These are phyloP conservation scores for Hydrangea macrophylla DNA, from an alignment of 148 eudicot species.

Conservation along the genomic window DNA sequence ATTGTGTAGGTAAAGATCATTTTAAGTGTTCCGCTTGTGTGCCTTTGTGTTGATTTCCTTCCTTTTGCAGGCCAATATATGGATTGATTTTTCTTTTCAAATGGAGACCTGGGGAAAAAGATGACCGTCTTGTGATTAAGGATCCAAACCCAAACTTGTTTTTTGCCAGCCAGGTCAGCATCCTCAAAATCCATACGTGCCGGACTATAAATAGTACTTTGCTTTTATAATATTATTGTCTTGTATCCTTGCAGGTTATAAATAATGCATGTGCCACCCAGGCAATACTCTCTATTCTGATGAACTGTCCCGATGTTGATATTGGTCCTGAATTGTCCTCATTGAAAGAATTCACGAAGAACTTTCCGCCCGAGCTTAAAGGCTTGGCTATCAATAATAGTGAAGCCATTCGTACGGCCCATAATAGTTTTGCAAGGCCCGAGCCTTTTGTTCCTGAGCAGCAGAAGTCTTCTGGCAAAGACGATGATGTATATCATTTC, in stretches of 20 bases:
- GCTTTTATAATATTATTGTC: not conserved
- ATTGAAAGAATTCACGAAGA: constrained; percentile 78
- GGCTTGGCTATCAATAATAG: constrained; percentile 98
- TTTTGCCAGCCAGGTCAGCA: constrained; percentile 91
- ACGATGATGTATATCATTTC: constrained; percentile 95
- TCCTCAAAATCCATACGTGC: not conserved
- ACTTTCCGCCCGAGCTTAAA: constrained; percentile 92
- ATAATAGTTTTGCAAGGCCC: constrained; percentile 95
- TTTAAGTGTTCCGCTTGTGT: too few relatives aligned
- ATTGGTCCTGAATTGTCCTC: constrained; percentile 84
- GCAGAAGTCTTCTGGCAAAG: constrained; percentile 87
- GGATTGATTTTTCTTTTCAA: constrained; percentile 93
- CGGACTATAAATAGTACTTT: not conserved
- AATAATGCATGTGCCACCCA: constrained; percentile 99
- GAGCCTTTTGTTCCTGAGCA: constrained; percentile 95
- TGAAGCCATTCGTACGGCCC: constrained; percentile 93
- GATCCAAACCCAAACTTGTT: constrained; percentile 95
- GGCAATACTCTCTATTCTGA: constrained; percentile 93
- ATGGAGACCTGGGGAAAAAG: constrained; percentile 96
- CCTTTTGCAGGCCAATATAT: constrained; percentile 82
- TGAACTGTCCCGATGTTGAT: constrained; percentile 90
- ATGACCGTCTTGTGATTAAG: constrained; percentile 72
- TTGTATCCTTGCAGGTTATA: constrained; percentile 55
- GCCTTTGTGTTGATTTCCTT: not conserved
- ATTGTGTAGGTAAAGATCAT: too few relatives aligned